Evolutionary conservation across 441 rosid genomes (phyloP).

Genomic region (Arabidopsis lyrata): DNA sequence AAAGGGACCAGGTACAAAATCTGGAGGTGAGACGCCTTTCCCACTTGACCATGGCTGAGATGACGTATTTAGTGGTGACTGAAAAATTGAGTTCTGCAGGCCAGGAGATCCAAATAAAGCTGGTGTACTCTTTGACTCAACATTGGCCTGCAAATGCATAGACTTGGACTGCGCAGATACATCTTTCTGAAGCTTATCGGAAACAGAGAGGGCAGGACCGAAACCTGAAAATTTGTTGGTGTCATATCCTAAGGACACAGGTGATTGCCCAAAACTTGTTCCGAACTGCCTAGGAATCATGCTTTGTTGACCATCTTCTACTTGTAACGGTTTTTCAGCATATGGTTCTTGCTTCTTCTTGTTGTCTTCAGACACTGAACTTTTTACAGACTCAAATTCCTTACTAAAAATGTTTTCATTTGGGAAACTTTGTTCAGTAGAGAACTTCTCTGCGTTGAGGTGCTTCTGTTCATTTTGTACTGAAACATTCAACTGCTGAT

Average conservation of each 20-base stretch:
- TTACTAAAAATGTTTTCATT: constrained; percentile 34
- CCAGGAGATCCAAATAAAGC: constrained; percentile 47
- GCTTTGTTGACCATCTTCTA: constrained; percentile 46
- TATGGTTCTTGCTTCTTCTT: constrained; percentile 45
- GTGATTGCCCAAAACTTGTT: constrained; percentile 51
- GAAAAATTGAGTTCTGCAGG: constrained; percentile 48
- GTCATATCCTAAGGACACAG: constrained; percentile 48
- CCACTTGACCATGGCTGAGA: constrained; percentile 60
- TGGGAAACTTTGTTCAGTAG: constrained; percentile 38
- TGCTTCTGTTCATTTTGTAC: constrained; percentile 38
- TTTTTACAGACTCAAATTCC: constrained; percentile 47
- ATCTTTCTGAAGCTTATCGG: constrained; percentile 49
- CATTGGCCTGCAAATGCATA: constrained; percentile 43
- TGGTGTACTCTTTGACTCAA: constrained; percentile 49
- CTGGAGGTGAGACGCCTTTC: constrained; percentile 44
- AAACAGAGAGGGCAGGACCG: constrained; percentile 46
- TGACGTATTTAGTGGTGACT: constrained; percentile 43
- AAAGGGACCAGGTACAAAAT: constrained; percentile 45
- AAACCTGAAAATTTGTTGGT: constrained; percentile 49
- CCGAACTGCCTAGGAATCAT: constrained; percentile 47
- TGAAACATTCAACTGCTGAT: constrained; percentile 38
- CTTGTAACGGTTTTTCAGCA: constrained; percentile 46
- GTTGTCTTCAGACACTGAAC: constrained; percentile 45
- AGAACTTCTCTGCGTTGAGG: constrained; percentile 34
- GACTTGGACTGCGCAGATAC: constrained; percentile 44